A percentile compares a stretch with the other conserved stretches of the same genome.
phyloP scores from a whole-genome alignment of 768 basidiomycete genomes.

The Lactarius akahatsu region DNA sequence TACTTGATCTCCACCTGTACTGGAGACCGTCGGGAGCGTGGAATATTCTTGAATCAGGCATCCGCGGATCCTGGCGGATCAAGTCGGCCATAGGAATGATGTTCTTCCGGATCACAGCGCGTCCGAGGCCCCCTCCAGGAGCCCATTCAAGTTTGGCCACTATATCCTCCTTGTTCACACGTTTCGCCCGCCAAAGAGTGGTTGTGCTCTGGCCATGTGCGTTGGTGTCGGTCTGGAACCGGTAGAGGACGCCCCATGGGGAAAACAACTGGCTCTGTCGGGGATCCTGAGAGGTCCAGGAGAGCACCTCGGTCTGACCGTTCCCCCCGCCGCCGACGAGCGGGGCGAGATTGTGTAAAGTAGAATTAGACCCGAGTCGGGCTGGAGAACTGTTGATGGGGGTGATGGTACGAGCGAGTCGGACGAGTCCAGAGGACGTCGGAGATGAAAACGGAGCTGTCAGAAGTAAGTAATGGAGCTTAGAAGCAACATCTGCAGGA shows the following conservation, averaged over 20 bases:
- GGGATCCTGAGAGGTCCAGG: conserved; percentile 86
- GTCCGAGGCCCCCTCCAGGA: conserved; percentile 76
- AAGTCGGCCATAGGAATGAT: conserved; percentile 81
- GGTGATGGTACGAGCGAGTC: too few relatives aligned
- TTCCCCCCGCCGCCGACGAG: too few relatives aligned
- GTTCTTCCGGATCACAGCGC: conserved; percentile 83
- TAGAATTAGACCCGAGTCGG: too few relatives aligned
- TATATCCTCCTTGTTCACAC: conserved; percentile 81
- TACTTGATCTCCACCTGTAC: conserved; percentile 76
- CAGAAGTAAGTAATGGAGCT: neutral
- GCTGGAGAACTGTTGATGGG: too few relatives aligned
- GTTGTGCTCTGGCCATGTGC: conserved; percentile 68
- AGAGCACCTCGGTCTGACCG: conserved; percentile 56
- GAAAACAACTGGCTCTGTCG: conserved; percentile 82
- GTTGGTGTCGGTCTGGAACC: conserved; percentile 71
- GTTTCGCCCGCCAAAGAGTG: conserved; percentile 74
- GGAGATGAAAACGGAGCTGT: neutral
- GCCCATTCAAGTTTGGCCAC: conserved; percentile 89
- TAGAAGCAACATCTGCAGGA: neutral
- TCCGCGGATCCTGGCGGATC: conserved; percentile 62
- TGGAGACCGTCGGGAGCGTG: conserved; percentile 78
- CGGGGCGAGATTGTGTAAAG: too few relatives aligned
- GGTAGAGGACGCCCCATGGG: conserved; percentile 76
- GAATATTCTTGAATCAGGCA: conserved; percentile 56
- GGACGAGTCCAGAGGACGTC: neutral